Evolutionary conservation across 2,329 filamentous ascomycete genomes (phyloP).

Genomic region (Pseudogymnoascus sp.): DNA sequence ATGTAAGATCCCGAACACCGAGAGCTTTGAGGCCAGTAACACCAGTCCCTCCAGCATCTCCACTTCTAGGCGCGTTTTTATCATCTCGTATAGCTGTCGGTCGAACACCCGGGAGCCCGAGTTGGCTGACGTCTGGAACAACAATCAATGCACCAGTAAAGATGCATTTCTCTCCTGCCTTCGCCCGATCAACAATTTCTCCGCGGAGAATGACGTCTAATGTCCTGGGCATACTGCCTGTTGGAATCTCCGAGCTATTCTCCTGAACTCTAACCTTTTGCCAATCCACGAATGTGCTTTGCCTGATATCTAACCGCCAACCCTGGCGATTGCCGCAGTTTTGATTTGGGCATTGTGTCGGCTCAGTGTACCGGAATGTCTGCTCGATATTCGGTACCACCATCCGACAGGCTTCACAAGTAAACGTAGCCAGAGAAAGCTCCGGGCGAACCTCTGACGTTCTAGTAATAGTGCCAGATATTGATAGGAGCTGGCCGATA

Average conservation of each 20-base stretch:
- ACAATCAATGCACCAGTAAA: slow-evolving; percentile 96
- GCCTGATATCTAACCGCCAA: slow-evolving; percentile 95
- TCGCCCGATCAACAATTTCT: slow-evolving; percentile 94
- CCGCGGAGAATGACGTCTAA: slow-evolving; percentile 95
- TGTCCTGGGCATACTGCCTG: slow-evolving; percentile 95
- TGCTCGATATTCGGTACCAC: slow-evolving; percentile 89
- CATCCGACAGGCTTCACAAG: slow-evolving; percentile 78
- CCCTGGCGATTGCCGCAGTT: slow-evolving; percentile 81
- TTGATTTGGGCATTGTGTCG: slow-evolving; percentile 84
- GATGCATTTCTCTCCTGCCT: slow-evolving; percentile 96
- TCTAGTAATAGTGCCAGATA: slow-evolving; percentile 92
- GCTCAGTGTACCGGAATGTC: slow-evolving; percentile 95
- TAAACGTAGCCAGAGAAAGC: slow-evolving; percentile 83
- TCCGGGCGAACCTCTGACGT: slow-evolving; percentile 96
- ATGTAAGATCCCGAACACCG: slow-evolving; percentile 90
- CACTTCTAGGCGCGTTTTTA: slow-evolving; percentile 60
- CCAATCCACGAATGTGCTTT: slow-evolving; percentile 98
- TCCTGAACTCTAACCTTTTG: slow-evolving; percentile 98
- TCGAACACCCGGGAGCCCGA: slow-evolving; percentile 77
- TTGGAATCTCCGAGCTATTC: slow-evolving; percentile 96
- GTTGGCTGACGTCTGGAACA: slow-evolving; percentile 91
- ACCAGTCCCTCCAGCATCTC: slow-evolving; percentile 75
- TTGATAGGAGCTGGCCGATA: slow-evolving; percentile 87
- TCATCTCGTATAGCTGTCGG: slow-evolving; percentile 81
- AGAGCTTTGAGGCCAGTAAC: slow-evolving; percentile 84